A percentile compares a stretch with the other conserved stretches of the same genome.
Conservation (phyloP, 1,284 basidiomycete genomes). For the Moesziomyces sp. region DNA sequence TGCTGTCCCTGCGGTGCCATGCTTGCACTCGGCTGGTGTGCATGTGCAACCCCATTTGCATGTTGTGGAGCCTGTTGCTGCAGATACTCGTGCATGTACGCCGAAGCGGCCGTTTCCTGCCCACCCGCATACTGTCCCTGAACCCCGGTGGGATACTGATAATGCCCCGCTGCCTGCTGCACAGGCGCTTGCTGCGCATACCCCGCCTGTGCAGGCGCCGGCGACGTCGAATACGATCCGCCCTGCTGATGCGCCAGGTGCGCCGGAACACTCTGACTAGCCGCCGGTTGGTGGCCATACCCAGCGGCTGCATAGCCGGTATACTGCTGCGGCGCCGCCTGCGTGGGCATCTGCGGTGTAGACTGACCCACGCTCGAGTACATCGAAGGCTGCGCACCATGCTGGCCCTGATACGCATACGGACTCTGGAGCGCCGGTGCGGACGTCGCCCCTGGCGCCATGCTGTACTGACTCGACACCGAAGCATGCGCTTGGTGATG, state of each 20-base stretch:
- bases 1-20: conserved; percentile 28
- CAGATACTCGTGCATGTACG: conserved; percentile 67
- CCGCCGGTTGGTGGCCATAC: conserved; percentile 27
- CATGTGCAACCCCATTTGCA: conserved; percentile 24
- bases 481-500: conserved; percentile 55
- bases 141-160: no score
- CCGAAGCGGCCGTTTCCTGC: conserved; percentile 53
- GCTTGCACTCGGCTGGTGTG: conserved; percentile 27
- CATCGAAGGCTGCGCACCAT: conserved; percentile 38
- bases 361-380: conserved; percentile 40
- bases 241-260: conserved; percentile 33
- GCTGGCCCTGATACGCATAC: conserved; percentile 32
- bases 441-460: conserved; percentile 6
- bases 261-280: conserved; percentile 42
- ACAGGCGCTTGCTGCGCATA: conserved; percentile 34
- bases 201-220: conserved; percentile 18
- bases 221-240: conserved; percentile 18
- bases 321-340: conserved; percentile 30
- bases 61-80: conserved; percentile 47
- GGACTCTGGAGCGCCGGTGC: conserved; percentile 30
- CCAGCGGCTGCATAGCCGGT: conserved; percentile 22
- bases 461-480: conserved; percentile 54
- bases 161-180: conserved; percentile 44
- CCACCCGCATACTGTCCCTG: conserved; percentile 21
- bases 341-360: conserved; percentile 19